Evolutionary conservation across 345 rosid species (phyloP), one percentile per base, ranked within the genome.

Genomic region (Hibiscus syriacus): DNA sequence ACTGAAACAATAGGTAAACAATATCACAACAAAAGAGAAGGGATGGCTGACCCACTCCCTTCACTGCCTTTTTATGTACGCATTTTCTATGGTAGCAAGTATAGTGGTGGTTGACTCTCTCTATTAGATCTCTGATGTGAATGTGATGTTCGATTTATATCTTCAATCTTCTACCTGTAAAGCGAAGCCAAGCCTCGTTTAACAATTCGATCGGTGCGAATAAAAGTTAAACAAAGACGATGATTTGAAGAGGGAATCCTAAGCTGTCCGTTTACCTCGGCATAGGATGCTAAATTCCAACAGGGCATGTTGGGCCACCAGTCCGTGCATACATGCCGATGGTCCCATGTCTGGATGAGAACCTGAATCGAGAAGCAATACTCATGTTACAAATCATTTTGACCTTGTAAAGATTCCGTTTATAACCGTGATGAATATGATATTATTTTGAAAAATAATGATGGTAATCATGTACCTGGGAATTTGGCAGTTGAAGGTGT

Each of bases 231-330:
- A 59, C 2, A 7, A 26, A 34, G 36, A 17, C 1, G 1, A 26
- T 17, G 27, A 17, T 5, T 11, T 60, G 8, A 5, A 7, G 23
- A 2, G 2, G 67, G 68, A 76, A 74, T 76, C 80, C 76, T 55
- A 76, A 25, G 79, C 19, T 32, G 6, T 22, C 2, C 11, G 41
- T 52, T 69, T 74, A 80, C 83, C 83, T 62, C 59, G 30, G 74
- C 55, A 67, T 52, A 69, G 71, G 70, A 74, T 13, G 65, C 78
- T 92, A 92, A 73, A 90, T 86, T 71, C 97, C 98, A 61, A 92
- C 91, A 0, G 95, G 98, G 76, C 92, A 92, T 1, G 92, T 83
- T 6, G 98, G 90, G 32, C 92, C 92, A 9, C 86, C 92, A 1
- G 90, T 83, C 73, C 92, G 87, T 10, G 86, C 75, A 73, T 80